Conservation (phyloP, 1,284 basidiomycete genomes). For the Heliocybe sulcata region DNA sequence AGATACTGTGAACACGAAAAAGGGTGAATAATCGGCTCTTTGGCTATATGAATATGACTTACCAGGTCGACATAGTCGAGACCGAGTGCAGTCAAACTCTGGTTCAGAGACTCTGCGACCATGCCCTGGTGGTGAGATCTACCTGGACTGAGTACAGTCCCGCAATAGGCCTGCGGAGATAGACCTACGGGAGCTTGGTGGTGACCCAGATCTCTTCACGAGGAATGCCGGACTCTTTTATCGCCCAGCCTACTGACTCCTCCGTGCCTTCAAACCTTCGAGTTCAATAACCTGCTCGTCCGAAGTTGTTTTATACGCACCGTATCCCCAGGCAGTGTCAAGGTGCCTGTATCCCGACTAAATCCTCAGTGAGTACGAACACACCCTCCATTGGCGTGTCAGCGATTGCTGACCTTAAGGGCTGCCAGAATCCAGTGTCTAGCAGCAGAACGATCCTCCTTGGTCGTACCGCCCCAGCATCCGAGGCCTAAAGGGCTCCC, state of each 20-base stretch:
- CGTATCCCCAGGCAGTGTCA: slow-evolving; percentile 23
- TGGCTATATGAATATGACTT: too few relatives aligned
- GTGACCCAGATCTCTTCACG: slow-evolving; percentile 37
- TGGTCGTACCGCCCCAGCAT: slow-evolving; percentile 18
- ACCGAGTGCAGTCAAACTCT: slow-evolving; percentile 20
- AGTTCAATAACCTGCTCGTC: neutral
- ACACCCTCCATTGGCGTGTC: neutral
- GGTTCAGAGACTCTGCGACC: slow-evolving; percentile 21
- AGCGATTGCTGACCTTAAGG: slow-evolving; percentile 13
- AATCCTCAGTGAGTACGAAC: neutral
- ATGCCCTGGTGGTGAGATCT: slow-evolving; percentile 18
- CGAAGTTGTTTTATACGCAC: slow-evolving; percentile 10
- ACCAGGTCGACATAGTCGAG: slow-evolving; percentile 26
- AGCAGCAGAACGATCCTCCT: slow-evolving; percentile 15
- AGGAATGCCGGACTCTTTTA: slow-evolving; percentile 31
- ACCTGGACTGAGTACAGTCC: neutral
- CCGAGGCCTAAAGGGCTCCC: slow-evolving; percentile 16
- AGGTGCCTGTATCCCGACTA: slow-evolving; percentile 22
- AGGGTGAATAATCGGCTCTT: slow-evolving; percentile 24
- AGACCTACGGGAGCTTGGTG: slow-evolving; percentile 20
- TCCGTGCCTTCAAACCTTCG: slow-evolving; percentile 24
- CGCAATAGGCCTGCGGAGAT: neutral
- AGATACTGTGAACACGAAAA: slow-evolving; percentile 12
- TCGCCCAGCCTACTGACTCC: slow-evolving; percentile 31
- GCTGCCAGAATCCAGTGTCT: slow-evolving; percentile 18